phyloP scores from a whole-genome alignment of 345 rosid species.

The Ceriops tagal region DNA sequence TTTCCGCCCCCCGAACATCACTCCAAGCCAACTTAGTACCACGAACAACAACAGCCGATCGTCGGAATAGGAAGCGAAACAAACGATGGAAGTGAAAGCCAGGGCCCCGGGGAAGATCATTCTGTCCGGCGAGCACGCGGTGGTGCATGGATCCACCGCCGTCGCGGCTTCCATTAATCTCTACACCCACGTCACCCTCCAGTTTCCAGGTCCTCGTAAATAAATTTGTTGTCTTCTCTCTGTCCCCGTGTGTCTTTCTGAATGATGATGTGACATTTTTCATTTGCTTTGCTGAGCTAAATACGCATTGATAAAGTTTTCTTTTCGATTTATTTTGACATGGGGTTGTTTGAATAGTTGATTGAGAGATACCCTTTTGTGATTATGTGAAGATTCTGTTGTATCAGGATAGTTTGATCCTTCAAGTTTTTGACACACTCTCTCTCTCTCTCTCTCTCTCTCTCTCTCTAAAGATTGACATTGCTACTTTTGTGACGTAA shows the following conservation, averaged over 20 bases:
- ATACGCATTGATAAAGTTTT: background rate
- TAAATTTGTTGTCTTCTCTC: background rate
- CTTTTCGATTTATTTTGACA: slow-evolving; percentile 2
- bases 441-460: background rate
- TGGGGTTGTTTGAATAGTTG: slow-evolving; percentile 17
- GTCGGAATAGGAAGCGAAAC: too few species aligned
- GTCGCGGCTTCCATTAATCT: slow-evolving; percentile 91
- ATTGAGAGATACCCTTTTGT: slow-evolving; percentile 18
- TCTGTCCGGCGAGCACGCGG: slow-evolving; percentile 92
- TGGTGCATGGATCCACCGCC: slow-evolving; percentile 92
- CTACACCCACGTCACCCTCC: slow-evolving; percentile 57
- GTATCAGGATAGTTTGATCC: background rate
- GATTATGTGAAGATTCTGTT: slow-evolving; percentile 3
- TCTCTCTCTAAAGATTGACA: background rate
- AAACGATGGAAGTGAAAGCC: slow-evolving; percentile 75
- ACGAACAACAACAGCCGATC: too few species aligned
- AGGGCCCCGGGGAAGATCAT: slow-evolving; percentile 96
- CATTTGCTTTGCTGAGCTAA: background rate
- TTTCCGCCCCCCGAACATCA: background rate
- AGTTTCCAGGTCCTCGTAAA: slow-evolving; percentile 51
- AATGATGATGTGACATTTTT: background rate
- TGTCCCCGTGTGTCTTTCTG: background rate
- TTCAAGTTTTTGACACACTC: background rate
- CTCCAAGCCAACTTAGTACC: background rate
- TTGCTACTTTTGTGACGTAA: background rate